Evolutionary conservation across 2,329 filamentous ascomycete genomes (phyloP).

Genomic region (Leptographium procerum): DNA sequence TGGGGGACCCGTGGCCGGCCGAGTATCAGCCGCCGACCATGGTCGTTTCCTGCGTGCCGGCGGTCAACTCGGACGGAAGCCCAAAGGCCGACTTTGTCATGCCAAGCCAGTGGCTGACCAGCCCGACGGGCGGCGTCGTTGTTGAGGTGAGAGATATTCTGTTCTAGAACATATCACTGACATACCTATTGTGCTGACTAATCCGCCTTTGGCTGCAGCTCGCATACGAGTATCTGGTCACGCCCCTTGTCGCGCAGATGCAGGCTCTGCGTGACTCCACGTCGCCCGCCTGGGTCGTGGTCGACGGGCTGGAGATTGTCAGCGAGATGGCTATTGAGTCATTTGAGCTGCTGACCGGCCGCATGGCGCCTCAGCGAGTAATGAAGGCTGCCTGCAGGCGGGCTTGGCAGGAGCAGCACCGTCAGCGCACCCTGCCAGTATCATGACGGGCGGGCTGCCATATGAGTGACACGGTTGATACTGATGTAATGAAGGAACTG

Average conservation of each 20-base stretch:
- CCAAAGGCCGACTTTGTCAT: constrained; percentile 58
- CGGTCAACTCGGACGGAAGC: constrained; percentile 47
- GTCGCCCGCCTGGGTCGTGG: constrained; percentile 53
- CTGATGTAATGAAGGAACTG: background rate
- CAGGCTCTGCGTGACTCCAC: constrained; percentile 35
- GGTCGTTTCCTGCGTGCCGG: constrained; percentile 61
- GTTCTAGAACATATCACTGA: too few species aligned
- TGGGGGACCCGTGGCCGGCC: constrained; percentile 51
- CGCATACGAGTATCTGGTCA: constrained; percentile 60
- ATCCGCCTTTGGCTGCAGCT: too few species aligned
- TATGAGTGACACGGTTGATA: background rate
- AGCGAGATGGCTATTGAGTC: constrained; percentile 66
- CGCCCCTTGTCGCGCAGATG: constrained; percentile 57
- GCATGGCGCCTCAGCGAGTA: constrained; percentile 54
- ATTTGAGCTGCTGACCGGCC: constrained; percentile 65
- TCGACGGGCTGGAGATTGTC: constrained; percentile 61
- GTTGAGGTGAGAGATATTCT: constrained; percentile 45
- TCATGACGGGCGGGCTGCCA: background rate
- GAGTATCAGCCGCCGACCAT: constrained; percentile 54
- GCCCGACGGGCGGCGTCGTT: constrained; percentile 61
- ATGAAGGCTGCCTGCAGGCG: constrained; percentile 51
- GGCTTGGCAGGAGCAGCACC: constrained; percentile 28
- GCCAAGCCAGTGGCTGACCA: constrained; percentile 57
- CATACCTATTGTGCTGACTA: background rate
- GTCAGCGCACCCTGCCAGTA: background rate